Evolutionary conservation across 225 moss, liverwort and hornwort genomes (phyloP), one percentile per base, ranked within the genome.

Genomic region (Pseudoscleropodium purum): DNA sequence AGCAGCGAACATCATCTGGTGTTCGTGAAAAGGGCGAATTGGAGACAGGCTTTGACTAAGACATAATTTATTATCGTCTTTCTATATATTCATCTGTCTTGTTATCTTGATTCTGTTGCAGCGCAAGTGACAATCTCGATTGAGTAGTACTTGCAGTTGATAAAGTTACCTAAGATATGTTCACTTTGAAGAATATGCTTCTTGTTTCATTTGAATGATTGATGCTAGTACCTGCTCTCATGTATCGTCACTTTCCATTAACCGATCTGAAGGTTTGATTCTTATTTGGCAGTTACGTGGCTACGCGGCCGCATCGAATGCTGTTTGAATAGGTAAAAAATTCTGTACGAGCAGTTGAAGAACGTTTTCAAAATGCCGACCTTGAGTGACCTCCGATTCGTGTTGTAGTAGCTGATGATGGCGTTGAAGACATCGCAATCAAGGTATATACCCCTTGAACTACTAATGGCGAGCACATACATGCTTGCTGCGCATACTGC

Each of bases 261-360:
- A 81, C 33, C 31, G 73, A 75, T 66, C 30, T 75, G 64, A 52
- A n/a, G 47, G 41, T 41, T 61, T 60, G 60, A 60, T 80, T 59
- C 79, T 78, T 66, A 41, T 76, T 49, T 87, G 89, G 89, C 92
- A 97, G 97, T 33, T 96, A 96, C 87, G 93, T 96, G 66, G 94
- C 97, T 87, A 96, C 91, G 10, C 94, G 92, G 87, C 88, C 95
- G 75, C 96, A 97, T 84, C 96, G 95, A 90, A 96, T 96, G 95
- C 90, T 96, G 21, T 96, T 97, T 83, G 97, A 96, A 91, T 89
- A 94, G 79, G 92, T 95, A 19, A 96, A 96, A 90, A 96, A 94
- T 86, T 95, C 96, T 52, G 84, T 94, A 39, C 94, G 93, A 83
- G 96, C 96, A 64, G 94, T 96, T 59, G 94, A 95, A 93, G 95